These are phyloP conservation scores for Fusarium keratoplasticum DNA, from an alignment of 2,329 filamentous ascomycete genomes.

Conservation along the genomic window DNA sequence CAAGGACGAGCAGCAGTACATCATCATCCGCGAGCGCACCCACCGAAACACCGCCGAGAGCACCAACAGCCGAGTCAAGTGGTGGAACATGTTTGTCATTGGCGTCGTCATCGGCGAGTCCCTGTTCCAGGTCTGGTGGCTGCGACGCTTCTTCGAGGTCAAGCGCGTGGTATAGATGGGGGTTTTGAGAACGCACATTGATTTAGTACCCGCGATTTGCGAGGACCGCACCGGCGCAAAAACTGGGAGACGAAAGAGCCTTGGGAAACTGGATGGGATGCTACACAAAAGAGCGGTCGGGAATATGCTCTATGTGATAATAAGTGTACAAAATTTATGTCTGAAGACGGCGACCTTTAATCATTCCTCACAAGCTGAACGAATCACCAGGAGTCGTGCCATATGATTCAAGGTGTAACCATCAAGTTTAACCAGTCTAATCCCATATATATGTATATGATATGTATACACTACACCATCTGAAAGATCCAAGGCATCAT, in stretches of 20 bases:
- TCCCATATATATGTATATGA: conserved; percentile 5
- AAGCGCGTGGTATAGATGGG: conserved; percentile 70
- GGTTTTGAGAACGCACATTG: conserved; percentile 14
- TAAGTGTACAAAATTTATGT: conserved; percentile 40
- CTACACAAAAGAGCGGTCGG: conserved; percentile 25
- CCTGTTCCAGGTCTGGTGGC: conserved; percentile 99
- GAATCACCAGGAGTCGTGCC: not conserved
- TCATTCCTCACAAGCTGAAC: not conserved
- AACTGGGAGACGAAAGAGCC: conserved; percentile 13
- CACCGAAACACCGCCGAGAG: conserved; percentile 99
- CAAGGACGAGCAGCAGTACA: conserved; percentile 98
- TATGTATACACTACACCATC: conserved; percentile 24
- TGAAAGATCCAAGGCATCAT: conserved; percentile 24
- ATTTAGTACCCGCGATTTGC: conserved; percentile 26
- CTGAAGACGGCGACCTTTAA: conserved; percentile 10
- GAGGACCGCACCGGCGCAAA: conserved; percentile 38
- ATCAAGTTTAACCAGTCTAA: conserved; percentile 18
- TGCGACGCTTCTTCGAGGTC: conserved; percentile 97
- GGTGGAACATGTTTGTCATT: conserved; percentile 99
- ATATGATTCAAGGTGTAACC: conserved; percentile 10
- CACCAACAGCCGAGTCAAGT: conserved; percentile 97
- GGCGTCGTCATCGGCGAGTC: conserved; percentile 89
- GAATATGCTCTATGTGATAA: conserved; percentile 35
- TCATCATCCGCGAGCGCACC: conserved; percentile 92
- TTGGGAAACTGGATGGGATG: conserved; percentile 31